Conservation (phyloP, 2,329 filamentous ascomycete species). For the Botrytis paeoniae region DNA sequence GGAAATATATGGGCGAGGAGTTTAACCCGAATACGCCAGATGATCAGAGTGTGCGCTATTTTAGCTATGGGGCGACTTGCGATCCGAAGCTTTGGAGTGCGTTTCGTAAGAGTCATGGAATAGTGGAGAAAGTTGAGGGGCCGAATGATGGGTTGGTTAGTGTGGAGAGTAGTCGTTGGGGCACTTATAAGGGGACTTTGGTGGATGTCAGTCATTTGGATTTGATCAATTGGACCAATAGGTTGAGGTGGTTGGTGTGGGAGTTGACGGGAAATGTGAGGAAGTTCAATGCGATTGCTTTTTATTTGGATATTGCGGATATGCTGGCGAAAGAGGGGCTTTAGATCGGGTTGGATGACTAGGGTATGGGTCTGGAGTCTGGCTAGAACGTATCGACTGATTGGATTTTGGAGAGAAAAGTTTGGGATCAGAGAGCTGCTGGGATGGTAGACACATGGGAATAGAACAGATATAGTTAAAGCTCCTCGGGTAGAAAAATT, state of each 20-base stretch:
- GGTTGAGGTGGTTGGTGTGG: conserved; percentile 54
- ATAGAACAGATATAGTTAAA: neutral
- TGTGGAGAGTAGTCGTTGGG: conserved; percentile 60
- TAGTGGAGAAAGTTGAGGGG: conserved; percentile 53
- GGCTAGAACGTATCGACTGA: neutral
- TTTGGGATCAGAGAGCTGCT: neutral
- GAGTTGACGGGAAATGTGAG: conserved; percentile 50
- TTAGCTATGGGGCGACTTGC: conserved; percentile 58
- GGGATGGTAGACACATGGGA: neutral
- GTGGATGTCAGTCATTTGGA: conserved; percentile 61
- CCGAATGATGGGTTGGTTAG: conserved; percentile 68
- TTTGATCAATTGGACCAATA: conserved; percentile 66
- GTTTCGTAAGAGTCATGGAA: conserved; percentile 51
- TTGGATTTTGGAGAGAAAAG: neutral
- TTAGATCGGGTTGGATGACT: conserved; percentile 19
- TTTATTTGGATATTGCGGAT: conserved; percentile 64
- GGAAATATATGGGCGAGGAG: conserved; percentile 53
- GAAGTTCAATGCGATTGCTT: conserved; percentile 64
- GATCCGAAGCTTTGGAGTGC: conserved; percentile 62
- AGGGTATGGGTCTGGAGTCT: neutral
- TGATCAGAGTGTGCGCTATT: conserved; percentile 53
- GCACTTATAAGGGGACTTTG: conserved; percentile 61
- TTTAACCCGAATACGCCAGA: conserved; percentile 60
- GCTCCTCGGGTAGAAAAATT: neutral
- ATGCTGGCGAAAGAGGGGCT: conserved; percentile 68